Conservation (phyloP, 257 asterid species). For the Ajuga chamaepitys region DNA sequence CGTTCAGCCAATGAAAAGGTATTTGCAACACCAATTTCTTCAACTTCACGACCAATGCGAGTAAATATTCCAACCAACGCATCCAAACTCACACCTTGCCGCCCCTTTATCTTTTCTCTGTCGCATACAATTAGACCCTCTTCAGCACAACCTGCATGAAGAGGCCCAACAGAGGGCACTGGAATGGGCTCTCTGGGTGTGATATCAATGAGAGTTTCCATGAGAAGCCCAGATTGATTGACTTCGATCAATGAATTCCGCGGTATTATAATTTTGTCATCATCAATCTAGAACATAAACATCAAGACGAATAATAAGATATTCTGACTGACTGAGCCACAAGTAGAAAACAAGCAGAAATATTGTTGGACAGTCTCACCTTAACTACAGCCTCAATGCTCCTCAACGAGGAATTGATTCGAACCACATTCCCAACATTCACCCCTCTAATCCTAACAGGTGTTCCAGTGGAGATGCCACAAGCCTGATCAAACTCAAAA, state of each 20-base stretch:
- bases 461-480: slow-evolving; percentile 91
- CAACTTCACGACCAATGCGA: slow-evolving; percentile 91
- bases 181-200: slow-evolving; percentile 90
- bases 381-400: slow-evolving; percentile 83
- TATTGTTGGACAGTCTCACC: slow-evolving; percentile 39
- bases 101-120: slow-evolving; percentile 74
- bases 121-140: slow-evolving; percentile 93
- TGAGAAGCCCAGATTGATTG: slow-evolving; percentile 97
- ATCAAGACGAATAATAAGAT: slow-evolving; percentile 4
- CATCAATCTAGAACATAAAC: slow-evolving; percentile 59
- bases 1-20: slow-evolving; percentile 68
- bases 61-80: slow-evolving; percentile 95
- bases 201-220: slow-evolving; percentile 95
- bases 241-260: slow-evolving; percentile 90
- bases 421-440: slow-evolving; percentile 78
- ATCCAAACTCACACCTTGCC: slow-evolving; percentile 95
- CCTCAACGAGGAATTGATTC: slow-evolving; percentile 78
- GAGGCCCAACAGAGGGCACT: slow-evolving; percentile 76
- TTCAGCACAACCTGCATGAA: slow-evolving; percentile 56
- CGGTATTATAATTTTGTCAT: slow-evolving; percentile 81
- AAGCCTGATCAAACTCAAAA: slow-evolving; percentile 88
- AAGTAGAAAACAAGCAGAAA: slow-evolving; percentile 9
- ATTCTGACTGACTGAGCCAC: slow-evolving; percentile 7
- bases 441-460: slow-evolving; percentile 95
- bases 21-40: slow-evolving; percentile 73